Percentiles rank a stretch among this genome's conserved stretches.
phyloP scores from a whole-genome alignment of 2,329 filamentous ascomycete species.

The Penicillium occitanis region DNA sequence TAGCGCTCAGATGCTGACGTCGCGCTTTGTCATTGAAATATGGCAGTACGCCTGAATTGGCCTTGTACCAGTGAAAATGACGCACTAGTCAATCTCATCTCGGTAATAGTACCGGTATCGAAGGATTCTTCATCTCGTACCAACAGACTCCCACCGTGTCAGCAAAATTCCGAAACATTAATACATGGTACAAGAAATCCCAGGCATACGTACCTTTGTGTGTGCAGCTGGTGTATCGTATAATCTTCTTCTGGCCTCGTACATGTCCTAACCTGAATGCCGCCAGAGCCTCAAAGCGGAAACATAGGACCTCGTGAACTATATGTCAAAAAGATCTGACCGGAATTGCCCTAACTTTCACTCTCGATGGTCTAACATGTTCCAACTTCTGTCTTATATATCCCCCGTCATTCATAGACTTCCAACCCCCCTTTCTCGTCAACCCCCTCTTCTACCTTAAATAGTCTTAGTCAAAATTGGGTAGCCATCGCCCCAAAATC shows the following conservation, averaged over 20 bases:
- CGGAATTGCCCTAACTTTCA: neutral
- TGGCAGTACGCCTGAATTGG: neutral
- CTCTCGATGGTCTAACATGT: neutral
- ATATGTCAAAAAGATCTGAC: neutral
- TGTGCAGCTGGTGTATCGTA: neutral
- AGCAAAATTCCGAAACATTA: neutral
- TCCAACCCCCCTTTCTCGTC: neutral
- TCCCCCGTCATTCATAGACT: neutral
- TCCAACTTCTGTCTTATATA: conserved; percentile 19
- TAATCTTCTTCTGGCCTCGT: neutral
- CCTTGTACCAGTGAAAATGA: conserved; percentile 10
- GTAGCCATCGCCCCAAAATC: conserved; percentile 18
- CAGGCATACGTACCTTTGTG: conserved; percentile 1
- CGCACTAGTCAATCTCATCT: conserved; percentile 8
- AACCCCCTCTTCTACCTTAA: conserved; percentile 10
- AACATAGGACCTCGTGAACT: neutral
- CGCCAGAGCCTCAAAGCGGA: neutral
- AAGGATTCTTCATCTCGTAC: neutral
- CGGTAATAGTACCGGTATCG: conserved; percentile 1
- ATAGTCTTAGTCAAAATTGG: conserved; percentile 14
- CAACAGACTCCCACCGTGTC: neutral
- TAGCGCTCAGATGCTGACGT: neutral
- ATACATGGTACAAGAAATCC: conserved; percentile 2
- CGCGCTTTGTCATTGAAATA: conserved; percentile 1
- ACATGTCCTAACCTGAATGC: neutral